Evolutionary conservation across 768 basidiomycete species (phyloP).

Genomic region (Termitomyces sp.): DNA sequence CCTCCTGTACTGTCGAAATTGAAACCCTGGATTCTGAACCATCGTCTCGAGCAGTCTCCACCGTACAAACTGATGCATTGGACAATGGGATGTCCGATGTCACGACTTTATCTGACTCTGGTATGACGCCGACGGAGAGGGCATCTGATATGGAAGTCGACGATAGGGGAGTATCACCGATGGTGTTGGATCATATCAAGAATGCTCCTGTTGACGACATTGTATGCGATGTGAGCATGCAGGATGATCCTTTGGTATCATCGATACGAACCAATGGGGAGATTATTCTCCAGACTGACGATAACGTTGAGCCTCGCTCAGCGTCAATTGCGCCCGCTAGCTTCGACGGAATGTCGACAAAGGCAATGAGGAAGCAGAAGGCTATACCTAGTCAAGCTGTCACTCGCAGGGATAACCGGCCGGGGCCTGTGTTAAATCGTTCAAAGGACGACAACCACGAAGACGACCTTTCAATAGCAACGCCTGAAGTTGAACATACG

Average conservation of each 20-base stretch:
- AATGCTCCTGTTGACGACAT: neutral
- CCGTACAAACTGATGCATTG: neutral
- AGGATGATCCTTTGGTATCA: neutral
- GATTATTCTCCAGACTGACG: neutral
- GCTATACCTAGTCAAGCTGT: slow-evolving; percentile 6
- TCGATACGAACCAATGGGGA: neutral
- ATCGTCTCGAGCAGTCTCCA: neutral
- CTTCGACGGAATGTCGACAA: slow-evolving; percentile 10
- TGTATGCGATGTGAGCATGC: slow-evolving; percentile 6
- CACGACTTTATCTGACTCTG: slow-evolving; percentile 3
- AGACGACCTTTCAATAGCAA: slow-evolving; percentile 1
- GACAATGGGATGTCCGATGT: neutral
- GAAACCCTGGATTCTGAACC: slow-evolving; percentile 5
- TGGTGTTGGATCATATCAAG: slow-evolving; percentile 6
- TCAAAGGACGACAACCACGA: neutral
- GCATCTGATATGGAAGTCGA: slow-evolving; percentile 14
- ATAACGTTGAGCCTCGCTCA: neutral
- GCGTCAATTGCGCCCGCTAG: slow-evolving; percentile 1
- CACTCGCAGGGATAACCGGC: neutral
- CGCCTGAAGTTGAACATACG: neutral
- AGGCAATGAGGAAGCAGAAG: slow-evolving; percentile 16
- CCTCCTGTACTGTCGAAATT: slow-evolving; percentile 20
- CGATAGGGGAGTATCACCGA: slow-evolving; percentile 3
- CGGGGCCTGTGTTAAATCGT: neutral
- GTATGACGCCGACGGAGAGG: neutral